Evolutionary conservation across 108 stramenopile species (phyloP).

Genomic region (Schizochytrium sp.): DNA sequence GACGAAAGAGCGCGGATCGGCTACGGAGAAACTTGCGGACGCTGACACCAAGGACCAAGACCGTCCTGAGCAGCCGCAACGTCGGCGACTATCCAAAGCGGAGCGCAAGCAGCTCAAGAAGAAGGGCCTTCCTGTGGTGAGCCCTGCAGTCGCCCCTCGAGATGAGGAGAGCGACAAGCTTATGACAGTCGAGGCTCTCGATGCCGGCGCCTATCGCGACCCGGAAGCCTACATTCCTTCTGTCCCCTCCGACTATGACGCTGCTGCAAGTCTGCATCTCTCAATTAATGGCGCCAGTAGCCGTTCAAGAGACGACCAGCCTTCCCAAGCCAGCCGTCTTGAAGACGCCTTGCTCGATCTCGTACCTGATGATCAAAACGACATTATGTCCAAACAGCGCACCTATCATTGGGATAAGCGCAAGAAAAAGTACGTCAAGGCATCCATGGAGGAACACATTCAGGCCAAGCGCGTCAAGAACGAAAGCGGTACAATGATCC

Average conservation of each 20-base stretch:
- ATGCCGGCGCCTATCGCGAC: neutral
- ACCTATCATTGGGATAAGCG: conserved; percentile 94
- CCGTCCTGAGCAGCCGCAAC: conserved; percentile 6
- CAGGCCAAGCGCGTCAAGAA: conserved; percentile 5
- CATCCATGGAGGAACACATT: conserved; percentile 32
- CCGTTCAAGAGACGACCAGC: neutral
- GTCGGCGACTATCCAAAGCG: conserved; percentile 77
- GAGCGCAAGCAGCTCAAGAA: conserved; percentile 78
- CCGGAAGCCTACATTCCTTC: neutral
- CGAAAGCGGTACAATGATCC: conserved; percentile 27
- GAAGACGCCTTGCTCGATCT: conserved; percentile 88
- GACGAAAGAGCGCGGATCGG: neutral
- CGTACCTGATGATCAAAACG: conserved; percentile 84
- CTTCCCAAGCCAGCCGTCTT: conserved; percentile 30
- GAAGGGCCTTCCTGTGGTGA: neutral
- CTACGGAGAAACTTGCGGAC: neutral
- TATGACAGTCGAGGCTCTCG: neutral
- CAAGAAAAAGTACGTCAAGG: conserved; percentile 71
- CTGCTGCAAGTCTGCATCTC: neutral
- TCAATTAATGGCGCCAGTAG: neutral
- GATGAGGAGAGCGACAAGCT: neutral
- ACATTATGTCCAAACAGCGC: conserved; percentile 69
- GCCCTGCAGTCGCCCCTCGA: neutral
- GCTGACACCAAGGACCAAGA: neutral
- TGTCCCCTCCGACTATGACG: neutral